Evolutionary conservation across 1,139 yeast genomes (phyloP).

Genomic region (Protomyces pachydermus): DNA sequence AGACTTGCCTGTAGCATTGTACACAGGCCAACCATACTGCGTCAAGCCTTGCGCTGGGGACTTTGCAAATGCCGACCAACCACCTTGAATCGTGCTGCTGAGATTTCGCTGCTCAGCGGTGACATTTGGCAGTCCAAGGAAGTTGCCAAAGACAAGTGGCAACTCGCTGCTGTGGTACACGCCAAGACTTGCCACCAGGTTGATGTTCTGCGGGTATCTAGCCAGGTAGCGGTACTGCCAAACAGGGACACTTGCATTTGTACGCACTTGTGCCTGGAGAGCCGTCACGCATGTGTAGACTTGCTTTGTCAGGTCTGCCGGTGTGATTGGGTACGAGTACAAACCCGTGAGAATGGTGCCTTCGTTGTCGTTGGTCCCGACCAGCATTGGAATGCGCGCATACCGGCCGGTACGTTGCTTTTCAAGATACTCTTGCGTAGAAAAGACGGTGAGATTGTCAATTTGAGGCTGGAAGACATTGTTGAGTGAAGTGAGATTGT

Average conservation of each 20-base stretch:
- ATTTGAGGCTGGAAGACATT: slow-evolving; percentile 10
- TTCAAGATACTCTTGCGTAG: background rate
- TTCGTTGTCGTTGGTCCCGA: slow-evolving; percentile 18
- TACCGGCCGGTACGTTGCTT: background rate
- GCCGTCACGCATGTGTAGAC: slow-evolving; percentile 20
- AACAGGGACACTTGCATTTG: slow-evolving; percentile 7
- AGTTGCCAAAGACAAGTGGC: slow-evolving; percentile 22
- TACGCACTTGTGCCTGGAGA: slow-evolving; percentile 2
- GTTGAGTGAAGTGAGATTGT: background rate
- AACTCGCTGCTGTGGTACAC: slow-evolving; percentile 20
- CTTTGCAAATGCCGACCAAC: slow-evolving; percentile 23
- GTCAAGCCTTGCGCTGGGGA: slow-evolving; percentile 7
- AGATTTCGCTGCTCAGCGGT: slow-evolving; percentile 3
- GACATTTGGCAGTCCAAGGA: background rate
- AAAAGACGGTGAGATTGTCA: slow-evolving; percentile 14
- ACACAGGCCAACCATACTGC: slow-evolving; percentile 19
- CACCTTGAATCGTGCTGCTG: slow-evolving; percentile 16
- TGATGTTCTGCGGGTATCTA: slow-evolving; percentile 3
- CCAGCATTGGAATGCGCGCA: slow-evolving; percentile 13
- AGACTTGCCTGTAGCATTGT: slow-evolving; percentile 1
- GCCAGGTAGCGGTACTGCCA: slow-evolving; percentile 23
- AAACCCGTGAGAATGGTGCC: slow-evolving; percentile 8
- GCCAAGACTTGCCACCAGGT: slow-evolving; percentile 4
- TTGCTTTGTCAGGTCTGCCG: slow-evolving; percentile 10
- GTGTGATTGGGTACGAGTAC: background rate